Percentiles rank a stretch among this genome's conserved stretches.
Evolutionary conservation across 306 rosid species (phyloP).

Genomic region (Trichosanthes truncata): DNA sequence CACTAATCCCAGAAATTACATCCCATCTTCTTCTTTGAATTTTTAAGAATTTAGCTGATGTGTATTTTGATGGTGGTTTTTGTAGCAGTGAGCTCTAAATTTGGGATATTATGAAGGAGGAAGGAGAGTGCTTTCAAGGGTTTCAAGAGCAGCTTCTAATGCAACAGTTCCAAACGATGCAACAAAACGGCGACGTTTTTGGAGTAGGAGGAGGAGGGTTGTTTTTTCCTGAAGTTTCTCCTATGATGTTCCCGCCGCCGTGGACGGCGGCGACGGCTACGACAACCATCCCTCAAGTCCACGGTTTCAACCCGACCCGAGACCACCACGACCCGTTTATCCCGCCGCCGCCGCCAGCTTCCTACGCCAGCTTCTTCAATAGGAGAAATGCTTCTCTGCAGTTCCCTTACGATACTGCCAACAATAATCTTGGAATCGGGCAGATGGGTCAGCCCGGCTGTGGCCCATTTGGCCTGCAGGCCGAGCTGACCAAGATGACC

Average conservation of each 20-base stretch:
- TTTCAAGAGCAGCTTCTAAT: slow-evolving; percentile 54
- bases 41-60: neutral
- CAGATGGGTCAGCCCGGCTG: slow-evolving; percentile 52
- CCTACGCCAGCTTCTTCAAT: slow-evolving; percentile 45
- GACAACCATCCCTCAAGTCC: slow-evolving; percentile 48
- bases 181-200: slow-evolving; percentile 21
- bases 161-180: slow-evolving; percentile 34
- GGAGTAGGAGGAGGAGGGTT: slow-evolving; percentile 23
- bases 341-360: slow-evolving; percentile 34
- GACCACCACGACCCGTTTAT: slow-evolving; percentile 47
- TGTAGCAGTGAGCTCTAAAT: neutral
- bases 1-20: too few relatives aligned
- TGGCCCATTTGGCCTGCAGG: slow-evolving; percentile 62
- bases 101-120: neutral
- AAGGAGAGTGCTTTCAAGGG: slow-evolving; percentile 21
- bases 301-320: slow-evolving; percentile 38
- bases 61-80: neutral
- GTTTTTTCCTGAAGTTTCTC: slow-evolving; percentile 46
- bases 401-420: slow-evolving; percentile 43
- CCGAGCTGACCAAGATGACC: slow-evolving; percentile 66
- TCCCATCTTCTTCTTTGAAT: too few relatives aligned
- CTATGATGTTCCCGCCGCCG: slow-evolving; percentile 32
- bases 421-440: neutral
- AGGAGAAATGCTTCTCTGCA: slow-evolving; percentile 58
- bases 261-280: slow-evolving; percentile 70